Base-by-base conservation (phyloP, 345 rosid species). In the Physaria fendleri region DNA sequence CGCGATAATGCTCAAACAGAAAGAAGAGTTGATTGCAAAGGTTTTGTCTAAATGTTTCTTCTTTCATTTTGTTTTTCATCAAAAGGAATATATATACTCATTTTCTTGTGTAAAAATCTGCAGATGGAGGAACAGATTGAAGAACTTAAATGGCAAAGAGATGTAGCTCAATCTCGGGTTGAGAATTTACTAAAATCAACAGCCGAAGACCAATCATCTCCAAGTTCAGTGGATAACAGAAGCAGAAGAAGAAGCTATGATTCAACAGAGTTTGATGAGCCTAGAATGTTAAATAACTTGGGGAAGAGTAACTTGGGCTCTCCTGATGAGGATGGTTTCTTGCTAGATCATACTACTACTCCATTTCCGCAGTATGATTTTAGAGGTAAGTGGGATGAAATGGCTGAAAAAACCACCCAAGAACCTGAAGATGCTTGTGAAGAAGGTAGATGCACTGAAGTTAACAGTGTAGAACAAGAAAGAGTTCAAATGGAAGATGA, bases 121-220 rank as follows among this genome's bases (percentile, higher is more conserved):
- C 76, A 91, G 95, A 87, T 85, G 98, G 79, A 74, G 22, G 80
- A 76, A 41, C 92, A 91, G 75, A 88, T 91, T 10, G 62, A 75
- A 15, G 88, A 82, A 38, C 69, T 91, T 71, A 83, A 82, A 47
- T 62, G 43, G 75, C 86, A 91, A 62, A 76, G 87, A 34, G 91
- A 91, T 64, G 71, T 78, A 38, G 92, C 98, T 59, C 85, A 81
- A 66, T 77, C 83, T 47, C 79, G 71, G 49, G 53, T 85, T 32
- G 83, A 85, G 52, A 75, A 74, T 55, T 58, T 87, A 54, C 81
- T 83, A 10, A 80, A 62, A 24, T 69, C 84, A 62, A 56, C 57
- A 56, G 70, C 71, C 24, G 87, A 78, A 14, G 78, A 68, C 63
- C 66, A 34, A 9, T 67, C 72, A 38, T 29, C 49, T 52, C 50